These are phyloP conservation scores for Tuctoria greenei DNA, from an alignment of 176 grass and related monocot genomes.

Conservation along the genomic window DNA sequence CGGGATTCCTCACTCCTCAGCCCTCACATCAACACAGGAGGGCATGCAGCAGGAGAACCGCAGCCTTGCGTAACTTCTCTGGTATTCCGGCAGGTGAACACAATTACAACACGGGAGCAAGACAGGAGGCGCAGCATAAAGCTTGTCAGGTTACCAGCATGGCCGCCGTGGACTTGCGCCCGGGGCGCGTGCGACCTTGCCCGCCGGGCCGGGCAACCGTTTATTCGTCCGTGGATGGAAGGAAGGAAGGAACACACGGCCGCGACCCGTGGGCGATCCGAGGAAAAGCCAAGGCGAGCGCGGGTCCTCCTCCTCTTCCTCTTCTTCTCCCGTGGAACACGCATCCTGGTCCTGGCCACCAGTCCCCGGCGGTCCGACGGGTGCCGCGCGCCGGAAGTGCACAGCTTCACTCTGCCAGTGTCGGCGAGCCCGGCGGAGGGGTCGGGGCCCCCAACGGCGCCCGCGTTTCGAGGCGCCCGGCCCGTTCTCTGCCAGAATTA, in stretches of 20 bases:
- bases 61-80: conserved; percentile 24
- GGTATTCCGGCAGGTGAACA: conserved; percentile 22
- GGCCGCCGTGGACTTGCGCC: background rate
- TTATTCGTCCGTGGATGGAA: too few species aligned
- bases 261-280: background rate
- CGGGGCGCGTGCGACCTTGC: background rate
- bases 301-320: background rate
- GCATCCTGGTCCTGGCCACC: conserved; percentile 21
- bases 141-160: background rate
- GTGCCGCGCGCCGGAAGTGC: background rate
- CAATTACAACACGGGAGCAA: background rate
- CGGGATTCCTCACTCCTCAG: background rate
- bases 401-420: conserved; percentile 28
- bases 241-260: conserved; percentile 18
- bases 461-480: conserved; percentile 22
- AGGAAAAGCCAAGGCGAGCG: conserved; percentile 6
- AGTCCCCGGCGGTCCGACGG: conserved; percentile 21
- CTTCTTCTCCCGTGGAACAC: conserved; percentile 24
- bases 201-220: background rate
- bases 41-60: background rate
- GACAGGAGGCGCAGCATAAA: background rate
- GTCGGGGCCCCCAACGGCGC: conserved; percentile 13
- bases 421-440: conserved; percentile 50
- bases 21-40: background rate
- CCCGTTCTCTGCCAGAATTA: background rate